Percentiles rank a stretch among this genome's conserved stretches.
These are phyloP conservation scores for Acarospora socialis DNA, from an alignment of 2,329 filamentous ascomycete genomes.

Conservation along the genomic window DNA sequence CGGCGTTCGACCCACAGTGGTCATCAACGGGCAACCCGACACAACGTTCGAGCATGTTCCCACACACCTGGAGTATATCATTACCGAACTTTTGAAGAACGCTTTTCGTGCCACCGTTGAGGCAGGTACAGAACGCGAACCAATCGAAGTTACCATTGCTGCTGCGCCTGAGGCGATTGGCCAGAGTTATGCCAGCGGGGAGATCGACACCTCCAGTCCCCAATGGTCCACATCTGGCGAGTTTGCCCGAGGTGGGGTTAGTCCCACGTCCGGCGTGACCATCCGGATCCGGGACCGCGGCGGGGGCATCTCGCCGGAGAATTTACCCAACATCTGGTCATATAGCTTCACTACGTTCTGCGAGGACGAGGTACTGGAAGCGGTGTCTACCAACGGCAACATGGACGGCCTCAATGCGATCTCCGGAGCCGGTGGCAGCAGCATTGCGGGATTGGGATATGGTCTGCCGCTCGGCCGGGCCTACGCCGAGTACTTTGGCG, in stretches of 20 bases:
- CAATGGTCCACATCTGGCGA: conserved; percentile 11
- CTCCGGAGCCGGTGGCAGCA: conserved; percentile 59
- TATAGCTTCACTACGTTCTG: conserved; percentile 95
- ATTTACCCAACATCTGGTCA: conserved; percentile 80
- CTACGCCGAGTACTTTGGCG: conserved; percentile 96
- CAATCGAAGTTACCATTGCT: conserved; percentile 85
- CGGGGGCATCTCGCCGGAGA: conserved; percentile 75
- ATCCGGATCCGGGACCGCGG: conserved; percentile 93
- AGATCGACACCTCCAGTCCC: conserved; percentile 29
- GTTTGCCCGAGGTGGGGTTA: conserved; percentile 42
- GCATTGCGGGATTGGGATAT: conserved; percentile 86
- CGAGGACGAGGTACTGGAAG: conserved; percentile 42
- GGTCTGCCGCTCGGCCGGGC: conserved; percentile 79
- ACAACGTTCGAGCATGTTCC: conserved; percentile 90
- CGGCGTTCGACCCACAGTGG: conserved; percentile 65
- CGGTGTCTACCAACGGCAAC: conserved; percentile 34
- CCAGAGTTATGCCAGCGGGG: conserved; percentile 26
- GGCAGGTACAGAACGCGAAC: conserved; percentile 60
- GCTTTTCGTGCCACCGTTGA: conserved; percentile 90
- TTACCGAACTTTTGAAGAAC: conserved; percentile 93
- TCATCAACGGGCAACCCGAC: conserved; percentile 71
- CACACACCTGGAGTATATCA: conserved; percentile 92
- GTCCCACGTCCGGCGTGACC: conserved; percentile 63
- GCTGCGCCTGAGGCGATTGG: conserved; percentile 42
- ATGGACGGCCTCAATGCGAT: conserved; percentile 63